Conservation (phyloP, 805 yeast genomes). For the Saitoella complicata region DNA sequence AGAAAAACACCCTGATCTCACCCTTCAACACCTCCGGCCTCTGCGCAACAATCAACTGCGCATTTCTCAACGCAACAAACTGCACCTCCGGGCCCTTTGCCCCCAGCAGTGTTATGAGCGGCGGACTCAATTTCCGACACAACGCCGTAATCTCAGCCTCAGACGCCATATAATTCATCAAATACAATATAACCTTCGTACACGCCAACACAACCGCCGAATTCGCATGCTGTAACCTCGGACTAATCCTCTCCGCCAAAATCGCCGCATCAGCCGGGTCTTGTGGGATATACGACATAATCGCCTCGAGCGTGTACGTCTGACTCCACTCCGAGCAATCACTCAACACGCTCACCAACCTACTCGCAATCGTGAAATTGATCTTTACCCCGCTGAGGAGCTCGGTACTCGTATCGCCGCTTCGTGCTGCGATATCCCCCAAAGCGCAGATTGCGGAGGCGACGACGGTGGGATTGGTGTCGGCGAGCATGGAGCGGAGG, state of each 20-base stretch:
- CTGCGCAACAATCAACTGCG: constrained; percentile 54
- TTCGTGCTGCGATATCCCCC: constrained; percentile 43
- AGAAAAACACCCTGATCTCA: constrained; percentile 68
- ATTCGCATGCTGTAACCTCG: constrained; percentile 65
- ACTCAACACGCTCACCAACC: constrained; percentile 22
- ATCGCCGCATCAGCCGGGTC: constrained; percentile 45
- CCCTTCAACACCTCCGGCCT: constrained; percentile 40
- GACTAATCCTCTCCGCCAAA: constrained; percentile 47
- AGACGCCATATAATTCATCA: constrained; percentile 50
- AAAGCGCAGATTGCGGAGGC: constrained; percentile 59
- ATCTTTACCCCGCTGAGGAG: constrained; percentile 28
- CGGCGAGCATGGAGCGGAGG: constrained; percentile 39
- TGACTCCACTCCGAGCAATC: constrained; percentile 54
- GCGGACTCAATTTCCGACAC: constrained; percentile 45
- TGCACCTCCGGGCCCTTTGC: constrained; percentile 45
- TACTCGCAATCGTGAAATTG: not conserved
- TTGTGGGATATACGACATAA: constrained; percentile 58
- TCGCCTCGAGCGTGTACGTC: constrained; percentile 43
- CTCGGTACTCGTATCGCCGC: constrained; percentile 27
- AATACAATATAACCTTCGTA: constrained; percentile 52
- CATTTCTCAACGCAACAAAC: constrained; percentile 66
- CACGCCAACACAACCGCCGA: constrained; percentile 69
- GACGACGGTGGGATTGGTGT: constrained; percentile 35
- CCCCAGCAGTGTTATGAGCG: constrained; percentile 44
- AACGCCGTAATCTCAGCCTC: constrained; percentile 39